These are phyloP conservation scores for Fusarium sp. DNA, from an alignment of 2,329 filamentous ascomycete species.

Conservation along the genomic window DNA sequence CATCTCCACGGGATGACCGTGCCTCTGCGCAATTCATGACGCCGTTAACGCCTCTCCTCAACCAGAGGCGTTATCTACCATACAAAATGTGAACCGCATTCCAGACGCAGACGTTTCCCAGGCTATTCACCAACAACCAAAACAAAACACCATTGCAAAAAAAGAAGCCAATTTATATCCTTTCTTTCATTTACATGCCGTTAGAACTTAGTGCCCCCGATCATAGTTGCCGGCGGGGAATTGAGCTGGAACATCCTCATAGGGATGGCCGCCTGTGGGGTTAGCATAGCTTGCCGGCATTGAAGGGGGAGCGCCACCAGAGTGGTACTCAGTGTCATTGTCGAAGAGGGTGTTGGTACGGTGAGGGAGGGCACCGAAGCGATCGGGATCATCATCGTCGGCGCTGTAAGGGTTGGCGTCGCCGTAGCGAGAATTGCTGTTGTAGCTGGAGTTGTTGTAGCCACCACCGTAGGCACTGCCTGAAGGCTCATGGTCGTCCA, in stretches of 20 bases:
- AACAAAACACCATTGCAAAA: slow-evolving; percentile 41
- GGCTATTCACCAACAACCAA: slow-evolving; percentile 34
- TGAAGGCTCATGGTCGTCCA: slow-evolving; percentile 65
- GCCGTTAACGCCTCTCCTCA: slow-evolving; percentile 42
- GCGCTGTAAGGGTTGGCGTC: slow-evolving; percentile 57
- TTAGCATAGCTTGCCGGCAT: slow-evolving; percentile 48
- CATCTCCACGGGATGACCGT: slow-evolving; percentile 35
- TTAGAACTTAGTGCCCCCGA: slow-evolving; percentile 58
- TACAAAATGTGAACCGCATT: slow-evolving; percentile 39
- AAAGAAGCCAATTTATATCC: slow-evolving; percentile 44
- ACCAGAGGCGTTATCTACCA: slow-evolving; percentile 47
- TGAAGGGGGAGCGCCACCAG: slow-evolving; percentile 49
- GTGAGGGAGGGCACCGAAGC: slow-evolving; percentile 58
- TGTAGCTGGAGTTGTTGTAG: slow-evolving; percentile 55
- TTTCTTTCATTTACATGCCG: slow-evolving; percentile 39
- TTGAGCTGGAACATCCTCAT: slow-evolving; percentile 61
- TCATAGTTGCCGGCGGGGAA: slow-evolving; percentile 74
- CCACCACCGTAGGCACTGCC: slow-evolving; percentile 41
- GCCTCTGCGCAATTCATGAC: slow-evolving; percentile 45
- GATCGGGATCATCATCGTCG: slow-evolving; percentile 59
- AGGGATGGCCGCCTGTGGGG: slow-evolving; percentile 43
- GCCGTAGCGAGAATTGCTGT: slow-evolving; percentile 54
- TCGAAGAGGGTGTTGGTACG: slow-evolving; percentile 64
- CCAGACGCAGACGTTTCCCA: slow-evolving; percentile 41
- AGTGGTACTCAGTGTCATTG: slow-evolving; percentile 65